Evolutionary conservation across 352 stramenopile genomes (phyloP).

Genomic region (Phytophthora boehmeriae): DNA sequence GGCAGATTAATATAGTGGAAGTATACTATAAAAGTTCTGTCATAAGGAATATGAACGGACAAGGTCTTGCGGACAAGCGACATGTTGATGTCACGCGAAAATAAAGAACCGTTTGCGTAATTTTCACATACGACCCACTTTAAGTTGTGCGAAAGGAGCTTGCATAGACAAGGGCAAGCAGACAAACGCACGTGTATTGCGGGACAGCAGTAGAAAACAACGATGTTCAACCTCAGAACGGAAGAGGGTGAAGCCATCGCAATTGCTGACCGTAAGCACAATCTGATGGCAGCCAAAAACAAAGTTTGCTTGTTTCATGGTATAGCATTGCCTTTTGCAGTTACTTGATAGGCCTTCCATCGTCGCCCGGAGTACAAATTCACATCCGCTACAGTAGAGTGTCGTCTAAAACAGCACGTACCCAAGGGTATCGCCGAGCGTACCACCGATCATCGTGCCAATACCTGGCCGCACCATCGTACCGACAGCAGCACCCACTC

Average conservation of each 20-base stretch:
- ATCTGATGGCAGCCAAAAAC: conserved; percentile 2
- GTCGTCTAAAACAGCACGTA: conserved; percentile 68
- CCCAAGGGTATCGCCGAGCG: conserved; percentile 77
- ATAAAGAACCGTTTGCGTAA: background rate
- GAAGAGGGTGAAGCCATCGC: no score
- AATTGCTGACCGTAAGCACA: no score
- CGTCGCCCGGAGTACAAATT: conserved; percentile 1
- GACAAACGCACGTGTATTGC: background rate
- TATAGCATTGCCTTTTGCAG: conserved; percentile 32
- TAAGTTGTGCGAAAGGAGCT: background rate
- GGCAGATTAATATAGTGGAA: background rate
- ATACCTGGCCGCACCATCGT: conserved; percentile 75
- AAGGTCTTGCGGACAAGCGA: background rate
- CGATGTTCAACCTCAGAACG: conserved; percentile 1
- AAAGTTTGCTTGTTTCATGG: conserved; percentile 3
- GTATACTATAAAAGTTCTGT: background rate
- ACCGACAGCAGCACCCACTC: conserved; percentile 69
- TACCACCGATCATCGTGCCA: conserved; percentile 80
- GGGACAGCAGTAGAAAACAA: background rate
- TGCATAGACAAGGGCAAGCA: background rate
- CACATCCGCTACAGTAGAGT: background rate
- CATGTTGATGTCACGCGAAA: background rate
- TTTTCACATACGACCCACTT: background rate
- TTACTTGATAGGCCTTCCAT: conserved; percentile 12
- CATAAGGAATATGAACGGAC: background rate